These are phyloP conservation scores for Trichoderma parareesei DNA, from an alignment of 495 filamentous ascomycete genomes.

Conservation along the genomic window DNA sequence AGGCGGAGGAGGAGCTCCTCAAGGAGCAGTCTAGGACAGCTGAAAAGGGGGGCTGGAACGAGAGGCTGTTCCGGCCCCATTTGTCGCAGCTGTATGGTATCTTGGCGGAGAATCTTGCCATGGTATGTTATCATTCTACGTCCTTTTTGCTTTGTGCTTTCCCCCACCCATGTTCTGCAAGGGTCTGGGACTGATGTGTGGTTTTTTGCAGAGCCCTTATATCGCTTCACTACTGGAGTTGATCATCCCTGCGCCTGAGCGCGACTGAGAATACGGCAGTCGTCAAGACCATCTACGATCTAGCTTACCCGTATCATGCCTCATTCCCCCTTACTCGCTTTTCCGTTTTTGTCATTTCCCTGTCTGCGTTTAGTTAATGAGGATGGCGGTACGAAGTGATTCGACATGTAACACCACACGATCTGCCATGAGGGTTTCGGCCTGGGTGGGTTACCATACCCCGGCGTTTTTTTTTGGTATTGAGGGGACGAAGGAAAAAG, in stretches of 20 bases:
- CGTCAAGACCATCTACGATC: not conserved
- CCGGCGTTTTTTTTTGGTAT: not conserved
- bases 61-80: constrained; percentile 43
- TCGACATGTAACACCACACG: not conserved
- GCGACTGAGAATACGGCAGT: not conserved
- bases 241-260: not conserved
- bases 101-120: constrained; percentile 43
- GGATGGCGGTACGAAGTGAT: not conserved
- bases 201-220: constrained; percentile 6
- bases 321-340: too few species aligned
- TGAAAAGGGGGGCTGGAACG: constrained; percentile 35
- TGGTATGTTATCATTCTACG: constrained; percentile 26
- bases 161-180: too few species aligned
- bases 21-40: constrained; percentile 34
- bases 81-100: constrained; percentile 42
- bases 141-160: not conserved
- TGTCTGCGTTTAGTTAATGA: not conserved
- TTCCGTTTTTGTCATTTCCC: not conserved
- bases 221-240: constrained; percentile 11
- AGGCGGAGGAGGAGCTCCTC: constrained; percentile 43
- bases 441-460: constrained; percentile 4
- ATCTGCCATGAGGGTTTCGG: constrained; percentile 1
- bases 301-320: not conserved
- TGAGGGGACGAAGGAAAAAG: not conserved
- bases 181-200: not conserved